Base-by-base conservation (phyloP, 2,329 filamentous ascomycete species). In the Bipolaris cookei region DNA sequence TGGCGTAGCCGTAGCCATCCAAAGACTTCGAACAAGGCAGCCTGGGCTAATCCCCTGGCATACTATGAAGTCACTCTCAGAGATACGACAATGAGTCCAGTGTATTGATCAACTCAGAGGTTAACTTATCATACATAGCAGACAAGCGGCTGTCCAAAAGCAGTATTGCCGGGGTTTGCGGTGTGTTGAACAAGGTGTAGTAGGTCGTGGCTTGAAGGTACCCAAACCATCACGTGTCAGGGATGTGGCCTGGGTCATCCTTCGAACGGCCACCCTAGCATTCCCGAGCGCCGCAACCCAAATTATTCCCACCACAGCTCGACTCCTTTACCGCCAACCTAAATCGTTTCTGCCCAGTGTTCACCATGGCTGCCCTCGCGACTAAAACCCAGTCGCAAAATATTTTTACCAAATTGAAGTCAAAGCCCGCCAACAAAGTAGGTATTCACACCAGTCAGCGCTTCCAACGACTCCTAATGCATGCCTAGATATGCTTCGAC, bases 371-470 rank as follows among this genome's bases (percentile, higher is more conserved):
- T 84, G 83, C 83, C 77, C 76, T 82, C 61, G 95, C 95, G 75
- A 89, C 91, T 51, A 99, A 98, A 84, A 87, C 92, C 76, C 88
- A 98, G 83, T 97, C 94, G 80, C 90, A 94, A 78, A 94, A 93
- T 81, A 91, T 99, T 79, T 99, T 99, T 81, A 91, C 96, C 83
- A 97, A 97, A 83, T 82, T 98, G 77, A 97, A 96, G 85, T 85
- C 88, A 56, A 97, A 97, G 83, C 87, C 89, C 59, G 92, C 93
- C 60, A 99, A 99, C 83, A 97, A 96, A 86, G 93, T 95, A 80
- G 72, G 83, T 51, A 42, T 50, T 38, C n/a, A 21, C 18, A 50
- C 32, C 21, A 61, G 52, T 54, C 59, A 58, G 57, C 51, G 63
- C 63, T 58, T 63, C 59, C 61, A 63, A 57, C 54, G 43, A 54